Evolutionary conservation across 805 yeast species (phyloP).

Genomic region (Schizosaccharomyces cryophilus): DNA sequence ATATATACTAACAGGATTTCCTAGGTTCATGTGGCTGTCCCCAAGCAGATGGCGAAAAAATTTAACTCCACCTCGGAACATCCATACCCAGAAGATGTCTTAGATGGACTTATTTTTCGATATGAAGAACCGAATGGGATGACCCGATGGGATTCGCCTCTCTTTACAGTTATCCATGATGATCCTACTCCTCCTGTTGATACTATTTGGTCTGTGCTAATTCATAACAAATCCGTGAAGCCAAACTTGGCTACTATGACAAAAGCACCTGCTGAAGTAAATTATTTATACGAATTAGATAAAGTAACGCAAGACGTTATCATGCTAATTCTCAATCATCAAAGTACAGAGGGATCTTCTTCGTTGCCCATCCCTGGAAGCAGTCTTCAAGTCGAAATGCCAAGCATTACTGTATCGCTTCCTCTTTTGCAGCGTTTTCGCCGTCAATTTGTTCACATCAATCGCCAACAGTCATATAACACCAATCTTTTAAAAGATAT

Average conservation of each 20-base stretch:
- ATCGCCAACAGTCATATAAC: constrained; percentile 56
- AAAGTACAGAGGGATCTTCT: constrained; percentile 22
- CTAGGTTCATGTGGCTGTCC: constrained; percentile 40
- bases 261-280: constrained; percentile 53
- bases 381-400: constrained; percentile 32
- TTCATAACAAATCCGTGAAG: constrained; percentile 28
- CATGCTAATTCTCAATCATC: constrained; percentile 35
- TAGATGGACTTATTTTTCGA: constrained; percentile 50
- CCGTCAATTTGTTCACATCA: constrained; percentile 59
- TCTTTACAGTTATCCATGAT: constrained; percentile 41
- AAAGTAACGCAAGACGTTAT: constrained; percentile 41
- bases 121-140: constrained; percentile 81
- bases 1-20: background rate
- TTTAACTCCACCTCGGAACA: constrained; percentile 25
- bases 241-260: constrained; percentile 70
- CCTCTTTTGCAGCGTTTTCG: constrained; percentile 67
- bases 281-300: constrained; percentile 60
- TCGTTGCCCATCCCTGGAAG: constrained; percentile 16
- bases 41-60: constrained; percentile 32
- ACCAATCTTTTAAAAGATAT: constrained; percentile 38
- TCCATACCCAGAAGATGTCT: constrained; percentile 39
- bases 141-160: constrained; percentile 83
- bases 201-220: constrained; percentile 28
- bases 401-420: constrained; percentile 32
- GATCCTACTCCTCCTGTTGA: constrained; percentile 26